Percentiles rank a stretch among this genome's conserved stretches.
Conservation (phyloP, 306 rosid genomes). For the Pyrus pyrifolia region DNA sequence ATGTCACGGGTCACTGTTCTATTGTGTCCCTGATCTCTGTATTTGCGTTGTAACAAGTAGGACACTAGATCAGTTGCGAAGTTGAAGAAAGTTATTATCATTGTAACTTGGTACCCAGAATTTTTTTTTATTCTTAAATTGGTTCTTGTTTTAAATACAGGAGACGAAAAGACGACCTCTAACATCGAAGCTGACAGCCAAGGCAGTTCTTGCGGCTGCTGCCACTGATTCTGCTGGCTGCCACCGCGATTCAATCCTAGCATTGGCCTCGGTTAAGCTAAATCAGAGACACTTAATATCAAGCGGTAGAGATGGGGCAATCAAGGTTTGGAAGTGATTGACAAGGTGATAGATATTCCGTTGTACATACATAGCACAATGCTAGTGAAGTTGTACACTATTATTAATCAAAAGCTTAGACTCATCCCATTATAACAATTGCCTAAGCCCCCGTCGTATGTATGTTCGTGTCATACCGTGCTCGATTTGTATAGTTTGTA, state of each 20-base stretch:
- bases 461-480: not conserved
- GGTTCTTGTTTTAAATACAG: conserved; percentile 31
- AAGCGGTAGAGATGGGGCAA: conserved; percentile 88
- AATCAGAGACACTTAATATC: conserved; percentile 82
- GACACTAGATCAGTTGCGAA: not conserved
- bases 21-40: not conserved
- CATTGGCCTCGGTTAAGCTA: conserved; percentile 88
- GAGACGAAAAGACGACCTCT: conserved; percentile 79
- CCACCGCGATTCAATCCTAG: conserved; percentile 76
- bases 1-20: not conserved
- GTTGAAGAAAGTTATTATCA: not conserved
- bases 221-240: conserved; percentile 92
- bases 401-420: conserved; percentile 12
- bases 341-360: conserved; percentile 5
- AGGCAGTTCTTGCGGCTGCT: conserved; percentile 82
- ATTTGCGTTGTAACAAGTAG: not conserved
- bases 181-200: conserved; percentile 56
- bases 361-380: conserved; percentile 44
- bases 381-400: conserved; percentile 37
- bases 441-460: not conserved
- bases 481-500: conserved; percentile 25
- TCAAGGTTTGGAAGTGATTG: conserved; percentile 90
- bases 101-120: conserved; percentile 9
- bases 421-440: not conserved
- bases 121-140: conserved; percentile 8